Percentiles rank a stretch among this genome's conserved stretches.
Conservation (phyloP, 495 filamentous ascomycete genomes). For the Lasiosphaeris hirsuta region DNA sequence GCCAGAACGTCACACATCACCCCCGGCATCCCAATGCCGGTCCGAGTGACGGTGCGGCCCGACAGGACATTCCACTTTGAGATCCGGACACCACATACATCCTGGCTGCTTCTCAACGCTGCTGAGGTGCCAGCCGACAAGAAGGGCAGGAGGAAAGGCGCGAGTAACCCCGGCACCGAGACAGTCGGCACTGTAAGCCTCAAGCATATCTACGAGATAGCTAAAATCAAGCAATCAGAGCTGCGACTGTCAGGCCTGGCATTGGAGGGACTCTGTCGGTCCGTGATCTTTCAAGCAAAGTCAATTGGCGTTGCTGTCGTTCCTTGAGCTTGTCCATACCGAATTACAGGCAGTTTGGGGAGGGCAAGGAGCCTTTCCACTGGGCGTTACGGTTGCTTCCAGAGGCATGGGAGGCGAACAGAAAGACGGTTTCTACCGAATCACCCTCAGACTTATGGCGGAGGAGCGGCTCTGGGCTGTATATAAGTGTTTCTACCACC, state of each 20-base stretch:
- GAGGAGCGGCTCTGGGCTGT: no score
- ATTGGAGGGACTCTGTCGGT: constrained; percentile 77
- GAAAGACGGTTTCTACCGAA: no score
- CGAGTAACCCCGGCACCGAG: constrained; percentile 74
- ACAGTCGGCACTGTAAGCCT: constrained; percentile 76
- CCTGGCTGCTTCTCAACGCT: constrained; percentile 80
- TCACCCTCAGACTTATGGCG: no score
- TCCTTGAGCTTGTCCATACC: constrained; percentile 43
- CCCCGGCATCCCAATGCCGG: constrained; percentile 81
- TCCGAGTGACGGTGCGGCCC: constrained; percentile 84
- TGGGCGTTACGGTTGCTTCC: constrained; percentile 24
- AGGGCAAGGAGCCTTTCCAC: background rate
- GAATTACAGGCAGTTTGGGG: no score
- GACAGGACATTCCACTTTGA: constrained; percentile 94
- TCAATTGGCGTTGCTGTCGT: constrained; percentile 82
- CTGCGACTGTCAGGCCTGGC: constrained; percentile 73
- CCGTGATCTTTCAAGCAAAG: constrained; percentile 82
- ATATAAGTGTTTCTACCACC: no score
- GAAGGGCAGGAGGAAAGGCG: constrained; percentile 75
- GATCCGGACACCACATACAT: constrained; percentile 85
- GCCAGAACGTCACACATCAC: constrained; percentile 84
- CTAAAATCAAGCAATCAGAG: constrained; percentile 90
- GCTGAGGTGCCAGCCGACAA: constrained; percentile 67
- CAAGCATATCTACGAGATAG: constrained; percentile 98
- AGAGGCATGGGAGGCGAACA: background rate